These are phyloP conservation scores for Panaeolus cyanescens DNA, from an alignment of 768 basidiomycete genomes.

Conservation along the genomic window DNA sequence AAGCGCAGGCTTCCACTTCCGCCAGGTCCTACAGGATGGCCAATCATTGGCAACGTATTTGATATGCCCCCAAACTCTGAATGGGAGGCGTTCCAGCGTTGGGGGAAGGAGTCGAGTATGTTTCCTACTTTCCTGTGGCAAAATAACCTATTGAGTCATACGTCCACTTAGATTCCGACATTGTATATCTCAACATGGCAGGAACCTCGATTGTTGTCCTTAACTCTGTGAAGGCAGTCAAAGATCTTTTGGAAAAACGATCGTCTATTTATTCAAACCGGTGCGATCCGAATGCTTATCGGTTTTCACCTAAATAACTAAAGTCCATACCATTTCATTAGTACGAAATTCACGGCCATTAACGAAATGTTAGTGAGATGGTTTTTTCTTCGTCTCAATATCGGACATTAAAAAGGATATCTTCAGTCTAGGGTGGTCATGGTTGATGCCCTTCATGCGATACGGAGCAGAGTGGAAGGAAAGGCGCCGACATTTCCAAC, in stretches of 20 bases:
- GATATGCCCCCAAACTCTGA: conserved; percentile 19
- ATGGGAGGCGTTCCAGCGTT: conserved; percentile 12
- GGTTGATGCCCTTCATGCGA: conserved; percentile 20
- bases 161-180: not conserved
- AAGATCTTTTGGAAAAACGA: conserved; percentile 47
- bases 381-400: not conserved
- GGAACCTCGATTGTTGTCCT: conserved; percentile 26
- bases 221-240: conserved; percentile 29
- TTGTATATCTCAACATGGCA: conserved; percentile 4
- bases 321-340: not conserved
- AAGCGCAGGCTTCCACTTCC: conserved; percentile 11
- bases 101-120: conserved; percentile 4
- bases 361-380: conserved; percentile 7
- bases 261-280: conserved; percentile 47
- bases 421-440: conserved; percentile 21
- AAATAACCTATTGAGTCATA: not conserved
- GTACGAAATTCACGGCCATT: conserved; percentile 9
- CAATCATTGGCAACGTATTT: conserved; percentile 27
- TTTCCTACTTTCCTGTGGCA: no score
- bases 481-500: conserved; percentile 23
- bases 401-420: not conserved
- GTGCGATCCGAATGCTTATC: conserved; percentile 16
- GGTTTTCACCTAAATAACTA: not conserved
- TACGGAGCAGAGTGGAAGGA: conserved; percentile 24
- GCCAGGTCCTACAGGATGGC: conserved; percentile 27